Conservation (phyloP, 164 flowering plant genomes). For the Amborella trichopoda region DNA sequence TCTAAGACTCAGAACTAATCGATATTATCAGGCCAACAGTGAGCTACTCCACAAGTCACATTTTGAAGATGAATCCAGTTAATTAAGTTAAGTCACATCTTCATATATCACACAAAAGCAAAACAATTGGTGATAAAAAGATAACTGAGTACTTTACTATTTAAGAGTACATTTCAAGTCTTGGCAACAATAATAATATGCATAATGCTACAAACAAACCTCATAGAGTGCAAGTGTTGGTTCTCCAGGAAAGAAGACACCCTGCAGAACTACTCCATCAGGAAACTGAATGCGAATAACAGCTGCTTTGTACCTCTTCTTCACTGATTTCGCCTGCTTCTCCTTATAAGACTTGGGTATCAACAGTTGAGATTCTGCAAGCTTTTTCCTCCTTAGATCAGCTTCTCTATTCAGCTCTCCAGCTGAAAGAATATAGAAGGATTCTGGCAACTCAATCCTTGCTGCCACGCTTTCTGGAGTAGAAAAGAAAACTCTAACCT, state of each 20-base stretch:
- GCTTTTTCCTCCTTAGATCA: conserved; percentile 61
- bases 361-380: conserved; percentile 80
- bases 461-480: conserved; percentile 73
- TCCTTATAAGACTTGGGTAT: conserved; percentile 84
- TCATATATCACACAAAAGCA: too few relatives aligned
- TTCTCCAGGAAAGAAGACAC: conserved; percentile 71
- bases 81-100: too few relatives aligned
- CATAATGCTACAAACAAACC: conserved; percentile 44
- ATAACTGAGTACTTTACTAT: too few relatives aligned
- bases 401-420: conserved; percentile 81
- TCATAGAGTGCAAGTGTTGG: conserved; percentile 69
- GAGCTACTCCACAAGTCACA: too few relatives aligned
- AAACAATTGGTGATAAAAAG: too few relatives aligned
- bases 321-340: conserved; percentile 77
- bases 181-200: too few relatives aligned
- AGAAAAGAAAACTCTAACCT: conserved; percentile 83
- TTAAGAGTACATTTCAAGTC: too few relatives aligned
- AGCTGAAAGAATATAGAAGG: conserved; percentile 64
- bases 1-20: too few relatives aligned
- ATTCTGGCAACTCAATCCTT: conserved; percentile 67
- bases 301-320: conserved; percentile 46
- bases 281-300: conserved; percentile 85
- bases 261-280: conserved; percentile 91
- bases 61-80: too few relatives aligned
- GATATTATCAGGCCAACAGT: too few relatives aligned